These are phyloP conservation scores for Clitoria ternatea DNA, from an alignment of 306 rosid species.

Conservation along the genomic window DNA sequence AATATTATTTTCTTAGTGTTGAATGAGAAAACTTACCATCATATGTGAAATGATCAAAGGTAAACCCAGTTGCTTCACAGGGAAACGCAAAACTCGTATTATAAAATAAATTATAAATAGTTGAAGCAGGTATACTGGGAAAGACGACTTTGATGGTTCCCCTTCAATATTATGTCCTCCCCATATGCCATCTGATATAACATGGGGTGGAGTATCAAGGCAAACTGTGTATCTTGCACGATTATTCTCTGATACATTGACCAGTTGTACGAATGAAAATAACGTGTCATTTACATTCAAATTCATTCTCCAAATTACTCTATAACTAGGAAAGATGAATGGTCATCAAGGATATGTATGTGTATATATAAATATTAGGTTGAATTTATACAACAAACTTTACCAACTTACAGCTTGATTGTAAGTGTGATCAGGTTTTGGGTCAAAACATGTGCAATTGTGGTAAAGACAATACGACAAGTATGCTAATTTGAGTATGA, in stretches of 20 bases:
- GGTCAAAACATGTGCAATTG: not conserved
- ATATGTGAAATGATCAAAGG: slow-evolving; percentile 47
- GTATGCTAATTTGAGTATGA: not conserved
- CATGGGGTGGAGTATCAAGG: slow-evolving; percentile 3
- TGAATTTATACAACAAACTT: not conserved
- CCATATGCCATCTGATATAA: slow-evolving; percentile 30
- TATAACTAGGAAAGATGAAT: too few relatives aligned
- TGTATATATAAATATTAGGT: not conserved
- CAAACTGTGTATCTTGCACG: not conserved
- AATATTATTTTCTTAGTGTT: not conserved
- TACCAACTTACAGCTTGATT: not conserved
- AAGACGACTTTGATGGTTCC: slow-evolving; percentile 1
- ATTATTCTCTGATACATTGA: not conserved
- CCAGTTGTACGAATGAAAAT: not conserved
- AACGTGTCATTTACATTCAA: not conserved
- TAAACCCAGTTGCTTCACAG: slow-evolving; percentile 42
- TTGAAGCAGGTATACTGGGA: slow-evolving; percentile 40
- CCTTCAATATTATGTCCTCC: not conserved
- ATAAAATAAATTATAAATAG: slow-evolving; percentile 27
- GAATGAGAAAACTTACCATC: slow-evolving; percentile 28
- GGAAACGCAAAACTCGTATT: slow-evolving; percentile 16
- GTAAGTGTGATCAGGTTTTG: not conserved
- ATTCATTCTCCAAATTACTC: not conserved
- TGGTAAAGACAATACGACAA: not conserved
- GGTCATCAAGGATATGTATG: not conserved